phyloP scores from a whole-genome alignment of 176 grass and related monocot species.

The Musa schizocarpa region DNA sequence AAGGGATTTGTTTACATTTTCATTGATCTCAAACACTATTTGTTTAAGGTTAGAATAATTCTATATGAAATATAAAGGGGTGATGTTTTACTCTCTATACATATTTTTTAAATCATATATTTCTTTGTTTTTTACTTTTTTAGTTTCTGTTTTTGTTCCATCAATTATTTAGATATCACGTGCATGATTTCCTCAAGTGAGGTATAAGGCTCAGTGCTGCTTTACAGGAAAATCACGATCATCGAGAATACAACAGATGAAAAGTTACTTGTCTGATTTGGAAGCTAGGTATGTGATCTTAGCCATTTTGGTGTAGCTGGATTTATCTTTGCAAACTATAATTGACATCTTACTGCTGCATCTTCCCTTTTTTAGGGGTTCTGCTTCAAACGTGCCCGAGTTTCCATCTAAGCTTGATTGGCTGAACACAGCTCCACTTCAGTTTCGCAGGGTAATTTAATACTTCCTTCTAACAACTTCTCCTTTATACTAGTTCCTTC shows the following conservation, averaged over 20 bases:
- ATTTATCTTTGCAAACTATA: conserved; percentile 18
- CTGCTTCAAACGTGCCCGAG: conserved; percentile 65
- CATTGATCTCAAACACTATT: neutral
- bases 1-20: neutral
- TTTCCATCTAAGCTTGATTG: conserved; percentile 91
- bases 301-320: neutral
- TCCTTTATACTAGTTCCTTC: conserved; percentile 6
- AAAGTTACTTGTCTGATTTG: conserved; percentile 81
- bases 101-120: neutral
- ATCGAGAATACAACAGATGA: conserved; percentile 83
- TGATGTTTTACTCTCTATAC: no score
- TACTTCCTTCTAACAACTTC: conserved; percentile 35
- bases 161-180: neutral
- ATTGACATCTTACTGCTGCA: conserved; percentile 18
- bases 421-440: conserved; percentile 91
- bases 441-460: conserved; percentile 76
- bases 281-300: conserved; percentile 58
- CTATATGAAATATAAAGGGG: no score
- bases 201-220: neutral
- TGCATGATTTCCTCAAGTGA: neutral
- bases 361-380: conserved; percentile 50
- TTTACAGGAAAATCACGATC: conserved; percentile 47
- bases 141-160: neutral
- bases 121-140: neutral
- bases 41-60: no score